Base-by-base conservation (phyloP, 495 filamentous ascomycete species). In the Paragyromitra xinjiangensis region DNA sequence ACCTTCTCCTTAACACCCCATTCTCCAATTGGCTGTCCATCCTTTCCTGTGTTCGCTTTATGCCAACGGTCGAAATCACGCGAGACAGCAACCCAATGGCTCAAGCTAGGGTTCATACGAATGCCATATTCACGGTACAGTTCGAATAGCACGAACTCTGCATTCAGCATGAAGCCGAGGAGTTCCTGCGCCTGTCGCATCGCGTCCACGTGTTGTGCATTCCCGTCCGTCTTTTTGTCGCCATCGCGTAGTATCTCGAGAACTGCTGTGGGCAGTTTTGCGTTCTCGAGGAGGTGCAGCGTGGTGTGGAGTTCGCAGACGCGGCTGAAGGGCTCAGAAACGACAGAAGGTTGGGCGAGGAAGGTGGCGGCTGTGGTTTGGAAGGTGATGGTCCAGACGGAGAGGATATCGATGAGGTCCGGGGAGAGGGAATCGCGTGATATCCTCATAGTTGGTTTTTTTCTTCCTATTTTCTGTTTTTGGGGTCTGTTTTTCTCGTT, bases 71-170 rank as follows among this genome's bases (percentile, higher is more conserved):
- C 81, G 34, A 83, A 79, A 39, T 80, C 80, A 22, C 64, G 45
- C 26, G 71, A 77, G n/a, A 82, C 78, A 62, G 84, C 81, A 14
- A 86, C 85, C 85, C 85, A 86, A 66, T 86, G 84, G 40, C 81
- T 81, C 22, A 86, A 78, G 66, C 83, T 85, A 5, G 85, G 85
- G 45, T 86, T 86, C 79, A 75, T 72, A 9, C 58, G 64, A 14
- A 83, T 63, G 3, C 68, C 74, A 45, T 73, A 80, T 19, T 81
- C 80, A 12, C 77, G 51, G 65, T 83, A 83, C 44, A 83, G 69
- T 64, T 80, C 73, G 39, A 76, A 81, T 53, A 83, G 64, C 29
- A 83, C 63, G 34, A 80, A 83, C 61, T 83, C 82, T 0, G 82
- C 66, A 40, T 83, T 83, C 44, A 83, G 69, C 82, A 83, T 80